phyloP scores from a whole-genome alignment of 495 filamentous ascomycete genomes.

The Aspergillus wentii region DNA sequence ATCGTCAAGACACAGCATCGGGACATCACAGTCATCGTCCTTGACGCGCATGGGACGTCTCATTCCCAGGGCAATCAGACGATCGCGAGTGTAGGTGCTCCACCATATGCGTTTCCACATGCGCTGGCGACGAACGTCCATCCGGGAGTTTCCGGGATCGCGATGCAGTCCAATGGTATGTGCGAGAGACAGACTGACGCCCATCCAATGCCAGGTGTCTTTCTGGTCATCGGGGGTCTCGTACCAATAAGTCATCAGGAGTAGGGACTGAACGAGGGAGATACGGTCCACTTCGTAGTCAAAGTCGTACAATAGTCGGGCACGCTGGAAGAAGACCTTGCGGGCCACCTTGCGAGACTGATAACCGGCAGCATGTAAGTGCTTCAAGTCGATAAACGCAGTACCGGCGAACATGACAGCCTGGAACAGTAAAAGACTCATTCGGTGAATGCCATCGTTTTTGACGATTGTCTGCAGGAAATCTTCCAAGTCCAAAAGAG shows the following conservation, averaged over 20 bases:
- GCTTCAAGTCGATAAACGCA: constrained; percentile 69
- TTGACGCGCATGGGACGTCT: constrained; percentile 83
- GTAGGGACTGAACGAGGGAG: constrained; percentile 73
- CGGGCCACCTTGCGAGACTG: constrained; percentile 65
- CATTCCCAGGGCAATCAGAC: constrained; percentile 84
- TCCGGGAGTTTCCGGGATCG: constrained; percentile 68
- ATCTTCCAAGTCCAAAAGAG: constrained; percentile 71
- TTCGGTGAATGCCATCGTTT: constrained; percentile 60
- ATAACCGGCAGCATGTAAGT: constrained; percentile 66
- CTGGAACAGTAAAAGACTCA: constrained; percentile 76
- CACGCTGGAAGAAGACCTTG: constrained; percentile 73
- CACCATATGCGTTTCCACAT: constrained; percentile 94
- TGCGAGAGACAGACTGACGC: constrained; percentile 74
- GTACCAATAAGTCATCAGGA: constrained; percentile 90
- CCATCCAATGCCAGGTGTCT: constrained; percentile 92
- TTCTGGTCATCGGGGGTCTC: constrained; percentile 87
- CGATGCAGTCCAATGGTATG: constrained; percentile 82
- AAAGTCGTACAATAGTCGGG: constrained; percentile 75
- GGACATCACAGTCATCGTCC: constrained; percentile 83
- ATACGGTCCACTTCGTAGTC: constrained; percentile 82
- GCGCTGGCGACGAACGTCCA: constrained; percentile 63
- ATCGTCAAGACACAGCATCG: constrained; percentile 77
- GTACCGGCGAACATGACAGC: constrained; percentile 78
- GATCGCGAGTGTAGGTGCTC: constrained; percentile 89
- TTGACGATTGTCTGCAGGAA: constrained; percentile 63